Evolutionary conservation across 768 basidiomycete species (phyloP).

Genomic region (Mycena filopes): DNA sequence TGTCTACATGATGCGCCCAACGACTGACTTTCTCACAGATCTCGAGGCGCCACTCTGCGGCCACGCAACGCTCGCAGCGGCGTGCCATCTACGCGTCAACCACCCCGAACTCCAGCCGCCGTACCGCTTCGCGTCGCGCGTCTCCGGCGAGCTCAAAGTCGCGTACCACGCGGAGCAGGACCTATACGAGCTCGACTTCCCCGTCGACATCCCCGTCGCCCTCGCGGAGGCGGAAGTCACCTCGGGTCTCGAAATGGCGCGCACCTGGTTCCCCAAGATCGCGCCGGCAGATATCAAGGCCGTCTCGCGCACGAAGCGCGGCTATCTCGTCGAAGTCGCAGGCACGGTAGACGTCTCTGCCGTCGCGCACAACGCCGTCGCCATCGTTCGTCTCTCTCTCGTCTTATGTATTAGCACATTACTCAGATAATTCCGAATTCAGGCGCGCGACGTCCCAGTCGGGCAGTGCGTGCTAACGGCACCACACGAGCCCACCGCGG

Average conservation of each 20-base stretch:
- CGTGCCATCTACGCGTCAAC: conserved; percentile 17
- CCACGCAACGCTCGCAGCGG: conserved; percentile 30
- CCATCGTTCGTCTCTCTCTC: conserved; percentile 9
- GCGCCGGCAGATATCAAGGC: conserved; percentile 20
- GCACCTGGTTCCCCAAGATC: conserved; percentile 27
- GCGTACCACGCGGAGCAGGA: conserved; percentile 17
- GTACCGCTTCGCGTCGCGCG: conserved; percentile 31
- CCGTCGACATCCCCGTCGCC: conserved; percentile 24
- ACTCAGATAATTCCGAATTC: too few species aligned
- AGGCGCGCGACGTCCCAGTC: conserved; percentile 22
- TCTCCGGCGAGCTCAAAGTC: conserved; percentile 27
- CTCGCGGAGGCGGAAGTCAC: conserved; percentile 4
- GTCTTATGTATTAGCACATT: too few species aligned
- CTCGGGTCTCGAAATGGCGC: conserved; percentile 9
- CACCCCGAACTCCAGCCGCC: conserved; percentile 27
- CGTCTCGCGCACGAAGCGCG: conserved; percentile 13
- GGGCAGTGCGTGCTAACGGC: conserved; percentile 27
- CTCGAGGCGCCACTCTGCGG: conserved; percentile 30
- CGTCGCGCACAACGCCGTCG: conserved; percentile 9
- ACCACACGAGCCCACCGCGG: conserved; percentile 23
- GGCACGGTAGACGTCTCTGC: conserved; percentile 26
- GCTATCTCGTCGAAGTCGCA: conserved; percentile 25
- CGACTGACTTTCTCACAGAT: neutral
- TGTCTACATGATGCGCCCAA: neutral
- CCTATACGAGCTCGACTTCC: conserved; percentile 31